These are phyloP conservation scores for Neonectria neomacrospora DNA, from an alignment of 2,329 filamentous ascomycete genomes.

Conservation along the genomic window DNA sequence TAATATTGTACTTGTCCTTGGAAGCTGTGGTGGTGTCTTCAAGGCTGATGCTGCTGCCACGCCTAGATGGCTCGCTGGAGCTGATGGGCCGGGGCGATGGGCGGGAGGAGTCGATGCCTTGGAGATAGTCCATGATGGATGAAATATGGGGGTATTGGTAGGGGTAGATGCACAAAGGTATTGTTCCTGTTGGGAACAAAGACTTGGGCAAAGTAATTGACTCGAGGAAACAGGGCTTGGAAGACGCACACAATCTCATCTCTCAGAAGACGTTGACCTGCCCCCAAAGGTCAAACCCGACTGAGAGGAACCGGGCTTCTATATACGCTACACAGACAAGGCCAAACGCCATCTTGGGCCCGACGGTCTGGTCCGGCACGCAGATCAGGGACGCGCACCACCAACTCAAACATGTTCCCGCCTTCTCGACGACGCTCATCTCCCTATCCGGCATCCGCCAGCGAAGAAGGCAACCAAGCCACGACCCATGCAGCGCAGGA, in stretches of 20 bases:
- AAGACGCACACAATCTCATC: background rate
- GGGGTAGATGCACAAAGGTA: background rate
- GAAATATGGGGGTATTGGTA: background rate
- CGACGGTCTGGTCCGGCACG: slow-evolving; percentile 20
- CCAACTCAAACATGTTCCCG: background rate
- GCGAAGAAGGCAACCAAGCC: slow-evolving; percentile 5
- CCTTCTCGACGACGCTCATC: background rate
- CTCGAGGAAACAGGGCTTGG: background rate
- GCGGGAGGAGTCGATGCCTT: slow-evolving; percentile 35
- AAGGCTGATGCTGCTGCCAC: slow-evolving; percentile 40
- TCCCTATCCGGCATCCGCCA: background rate
- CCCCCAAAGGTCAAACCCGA: background rate
- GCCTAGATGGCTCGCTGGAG: slow-evolving; percentile 4
- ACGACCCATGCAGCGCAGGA: background rate
- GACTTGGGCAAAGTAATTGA: background rate
- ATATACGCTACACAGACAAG: slow-evolving; percentile 2
- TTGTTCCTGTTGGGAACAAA: background rate
- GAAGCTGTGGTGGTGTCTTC: slow-evolving; percentile 23
- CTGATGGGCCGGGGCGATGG: slow-evolving; percentile 14
- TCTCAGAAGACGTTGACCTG: slow-evolving; percentile 13
- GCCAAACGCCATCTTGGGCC: slow-evolving; percentile 9
- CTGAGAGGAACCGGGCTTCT: slow-evolving; percentile 1
- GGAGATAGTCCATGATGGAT: slow-evolving; percentile 32
- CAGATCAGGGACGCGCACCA: background rate
- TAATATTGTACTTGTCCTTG: slow-evolving; percentile 19